Evolutionary conservation across 2,329 filamentous ascomycete genomes (phyloP).

Genomic region (Leptosphaerulina australis): DNA sequence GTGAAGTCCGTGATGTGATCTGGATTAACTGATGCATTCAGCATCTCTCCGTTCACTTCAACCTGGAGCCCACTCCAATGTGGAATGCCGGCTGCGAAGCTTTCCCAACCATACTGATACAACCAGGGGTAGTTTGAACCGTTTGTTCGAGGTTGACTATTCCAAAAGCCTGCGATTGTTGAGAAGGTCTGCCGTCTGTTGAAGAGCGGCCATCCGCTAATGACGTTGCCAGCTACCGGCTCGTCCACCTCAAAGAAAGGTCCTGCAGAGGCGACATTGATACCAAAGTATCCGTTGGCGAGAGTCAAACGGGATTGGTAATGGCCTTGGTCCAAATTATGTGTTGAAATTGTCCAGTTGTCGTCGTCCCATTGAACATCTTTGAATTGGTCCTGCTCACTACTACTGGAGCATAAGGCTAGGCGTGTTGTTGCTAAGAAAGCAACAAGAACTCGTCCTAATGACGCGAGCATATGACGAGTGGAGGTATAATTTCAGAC

Average conservation of each 20-base stretch:
- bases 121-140: constrained; percentile 72
- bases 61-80: constrained; percentile 69
- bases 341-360: constrained; percentile 62
- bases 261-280: constrained; percentile 66
- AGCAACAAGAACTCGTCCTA: constrained; percentile 11
- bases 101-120: constrained; percentile 71
- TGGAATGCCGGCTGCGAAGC: constrained; percentile 72
- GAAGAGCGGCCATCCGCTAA: constrained; percentile 72
- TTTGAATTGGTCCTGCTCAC: constrained; percentile 32
- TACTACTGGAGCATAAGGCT: constrained; percentile 22
- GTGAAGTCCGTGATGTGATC: constrained; percentile 65
- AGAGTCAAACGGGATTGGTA: constrained; percentile 63
- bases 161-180: constrained; percentile 71
- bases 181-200: constrained; percentile 68
- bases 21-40: constrained; percentile 66
- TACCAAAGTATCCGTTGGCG: constrained; percentile 67
- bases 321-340: constrained; percentile 61
- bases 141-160: constrained; percentile 63
- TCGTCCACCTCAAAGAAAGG: constrained; percentile 66
- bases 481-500: neutral
- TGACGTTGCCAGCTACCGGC: constrained; percentile 57
- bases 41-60: constrained; percentile 58
- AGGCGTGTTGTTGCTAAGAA: constrained; percentile 18
- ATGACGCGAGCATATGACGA: constrained; percentile 16
- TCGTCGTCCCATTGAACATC: constrained; percentile 65